Percentiles rank a stretch among this genome's conserved stretches.
phyloP scores from a whole-genome alignment of 768 basidiomycete species.

The Dacryopinax spathularia region DNA sequence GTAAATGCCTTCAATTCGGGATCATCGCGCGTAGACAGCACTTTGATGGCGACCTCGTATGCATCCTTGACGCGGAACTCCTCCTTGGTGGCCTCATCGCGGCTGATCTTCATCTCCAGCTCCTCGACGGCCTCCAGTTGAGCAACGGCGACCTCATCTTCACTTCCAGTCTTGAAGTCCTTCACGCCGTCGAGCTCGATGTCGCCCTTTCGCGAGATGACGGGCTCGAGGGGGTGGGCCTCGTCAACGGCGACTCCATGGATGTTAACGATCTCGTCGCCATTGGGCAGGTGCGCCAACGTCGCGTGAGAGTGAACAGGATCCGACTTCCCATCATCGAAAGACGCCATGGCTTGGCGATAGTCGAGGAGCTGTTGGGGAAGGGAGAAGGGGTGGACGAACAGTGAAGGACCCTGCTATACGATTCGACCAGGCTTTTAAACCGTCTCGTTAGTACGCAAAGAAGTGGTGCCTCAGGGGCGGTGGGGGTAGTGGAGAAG shows the following conservation, averaged over 20 bases:
- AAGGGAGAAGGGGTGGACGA: background rate
- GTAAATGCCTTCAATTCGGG: slow-evolving; percentile 16
- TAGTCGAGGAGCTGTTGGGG: background rate
- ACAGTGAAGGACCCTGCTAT: background rate
- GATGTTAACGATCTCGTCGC: background rate
- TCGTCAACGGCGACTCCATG: background rate
- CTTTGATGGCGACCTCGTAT: slow-evolving; percentile 31
- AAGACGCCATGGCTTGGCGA: background rate
- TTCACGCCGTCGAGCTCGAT: background rate
- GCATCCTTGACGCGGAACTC: slow-evolving; percentile 27
- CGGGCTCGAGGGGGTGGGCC: background rate
- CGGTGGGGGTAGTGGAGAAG: background rate
- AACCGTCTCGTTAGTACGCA: background rate
- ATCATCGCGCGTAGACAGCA: slow-evolving; percentile 22
- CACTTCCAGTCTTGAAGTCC: background rate
- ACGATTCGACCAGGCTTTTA: background rate
- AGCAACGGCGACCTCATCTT: background rate
- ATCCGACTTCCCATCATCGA: no score
- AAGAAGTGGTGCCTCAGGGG: background rate
- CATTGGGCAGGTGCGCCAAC: background rate
- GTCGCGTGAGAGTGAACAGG: background rate
- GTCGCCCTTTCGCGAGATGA: background rate
- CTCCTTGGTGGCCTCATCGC: slow-evolving; percentile 12
- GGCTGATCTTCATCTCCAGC: background rate
- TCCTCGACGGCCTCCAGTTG: background rate